Evolutionary conservation across 1,284 basidiomycete species (phyloP).

Genomic region (Coniophora puteana): DNA sequence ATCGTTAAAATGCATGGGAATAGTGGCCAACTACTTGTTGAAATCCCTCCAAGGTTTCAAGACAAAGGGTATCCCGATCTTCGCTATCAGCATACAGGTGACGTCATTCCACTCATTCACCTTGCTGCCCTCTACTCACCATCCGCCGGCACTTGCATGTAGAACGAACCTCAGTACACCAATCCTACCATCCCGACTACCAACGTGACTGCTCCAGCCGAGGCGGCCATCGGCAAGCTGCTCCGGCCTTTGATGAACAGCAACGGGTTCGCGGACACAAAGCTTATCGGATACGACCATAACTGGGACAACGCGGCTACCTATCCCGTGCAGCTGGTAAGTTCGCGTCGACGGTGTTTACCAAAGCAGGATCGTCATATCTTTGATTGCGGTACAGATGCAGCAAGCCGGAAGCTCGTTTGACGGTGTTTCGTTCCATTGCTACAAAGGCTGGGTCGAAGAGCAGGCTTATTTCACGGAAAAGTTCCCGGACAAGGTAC

Average conservation of each 20-base stretch:
- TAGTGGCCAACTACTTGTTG: slow-evolving; percentile 47
- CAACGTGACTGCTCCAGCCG: slow-evolving; percentile 32
- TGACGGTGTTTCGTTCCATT: slow-evolving; percentile 48
- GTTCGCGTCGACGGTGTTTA: slow-evolving; percentile 6
- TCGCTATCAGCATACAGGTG: slow-evolving; percentile 42
- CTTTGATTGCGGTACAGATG: slow-evolving; percentile 33
- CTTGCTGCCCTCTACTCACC: too few species aligned
- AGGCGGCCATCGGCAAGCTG: slow-evolving; percentile 38
- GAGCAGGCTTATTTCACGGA: slow-evolving; percentile 42
- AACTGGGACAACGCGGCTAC: slow-evolving; percentile 47
- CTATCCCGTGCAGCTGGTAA: slow-evolving; percentile 46
- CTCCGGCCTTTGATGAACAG: slow-evolving; percentile 42
- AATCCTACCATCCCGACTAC: slow-evolving; percentile 42
- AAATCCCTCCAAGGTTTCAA: slow-evolving; percentile 43
- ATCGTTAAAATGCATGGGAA: background rate
- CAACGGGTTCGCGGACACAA: slow-evolving; percentile 38
- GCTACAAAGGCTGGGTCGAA: slow-evolving; percentile 39
- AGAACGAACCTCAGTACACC: slow-evolving; percentile 51
- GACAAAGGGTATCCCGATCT: slow-evolving; percentile 38
- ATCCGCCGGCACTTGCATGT: too few species aligned
- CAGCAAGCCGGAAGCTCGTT: slow-evolving; percentile 42
- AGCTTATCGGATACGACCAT: slow-evolving; percentile 47
- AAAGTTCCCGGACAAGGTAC: slow-evolving; percentile 39
- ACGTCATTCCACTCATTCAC: too few species aligned
- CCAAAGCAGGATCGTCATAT: background rate